Evolutionary conservation across 345 rosid species (phyloP).

Genomic region (Syzygium aromaticum): DNA sequence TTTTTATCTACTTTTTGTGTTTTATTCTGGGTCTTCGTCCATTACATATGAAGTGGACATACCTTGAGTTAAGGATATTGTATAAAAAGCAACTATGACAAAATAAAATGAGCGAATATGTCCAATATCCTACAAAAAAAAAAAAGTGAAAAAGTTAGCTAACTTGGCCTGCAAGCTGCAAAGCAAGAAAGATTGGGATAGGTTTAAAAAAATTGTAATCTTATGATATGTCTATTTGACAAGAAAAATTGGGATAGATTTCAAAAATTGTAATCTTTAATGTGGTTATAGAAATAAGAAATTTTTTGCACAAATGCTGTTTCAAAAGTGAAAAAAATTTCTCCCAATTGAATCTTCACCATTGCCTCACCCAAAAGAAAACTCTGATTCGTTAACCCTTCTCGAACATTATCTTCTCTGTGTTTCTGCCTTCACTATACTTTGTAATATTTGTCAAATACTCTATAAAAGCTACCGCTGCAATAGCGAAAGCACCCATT

Average conservation of each 20-base stretch:
- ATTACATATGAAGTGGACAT: neutral
- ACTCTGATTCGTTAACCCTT: neutral
- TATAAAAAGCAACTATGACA: too few relatives aligned
- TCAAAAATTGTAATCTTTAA: neutral
- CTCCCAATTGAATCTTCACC: neutral
- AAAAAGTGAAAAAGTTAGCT: neutral
- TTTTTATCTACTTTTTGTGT: neutral
- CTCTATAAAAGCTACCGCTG: neutral
- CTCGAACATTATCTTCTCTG: neutral
- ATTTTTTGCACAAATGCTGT: neutral
- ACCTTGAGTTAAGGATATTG: neutral
- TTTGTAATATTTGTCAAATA: neutral
- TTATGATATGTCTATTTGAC: neutral
- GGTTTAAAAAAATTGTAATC: neutral
- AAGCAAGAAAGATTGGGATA: neutral
- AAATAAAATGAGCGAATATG: too few relatives aligned
- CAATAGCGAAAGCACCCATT: neutral
- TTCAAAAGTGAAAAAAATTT: too few relatives aligned
- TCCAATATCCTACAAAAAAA: neutral
- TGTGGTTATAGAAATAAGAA: neutral
- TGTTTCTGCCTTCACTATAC: neutral
- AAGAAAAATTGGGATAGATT: neutral
- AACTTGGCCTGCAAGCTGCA: neutral
- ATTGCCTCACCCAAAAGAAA: neutral
- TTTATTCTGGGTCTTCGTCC: neutral